A percentile compares a stretch with the other conserved stretches of the same genome.
Evolutionary conservation across 768 basidiomycete genomes (phyloP).

Genomic region (Boletus pseudopeckii): DNA sequence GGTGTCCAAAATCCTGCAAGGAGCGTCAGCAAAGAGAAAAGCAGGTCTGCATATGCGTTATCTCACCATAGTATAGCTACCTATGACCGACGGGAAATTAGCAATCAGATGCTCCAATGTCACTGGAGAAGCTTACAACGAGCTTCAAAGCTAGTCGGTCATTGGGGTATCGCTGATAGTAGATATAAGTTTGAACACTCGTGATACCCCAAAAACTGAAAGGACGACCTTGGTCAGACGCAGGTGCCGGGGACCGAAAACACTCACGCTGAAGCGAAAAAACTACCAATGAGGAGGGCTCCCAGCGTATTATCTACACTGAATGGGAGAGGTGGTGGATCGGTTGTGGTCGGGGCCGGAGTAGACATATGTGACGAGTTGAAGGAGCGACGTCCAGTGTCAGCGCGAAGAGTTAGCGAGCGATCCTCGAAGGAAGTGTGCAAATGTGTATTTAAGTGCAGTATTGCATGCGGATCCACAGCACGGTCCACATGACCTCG

Average conservation of each 20-base stretch:
- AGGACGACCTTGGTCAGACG: background rate
- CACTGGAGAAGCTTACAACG: slow-evolving; percentile 30
- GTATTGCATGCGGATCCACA: background rate
- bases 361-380: slow-evolving; percentile 8
- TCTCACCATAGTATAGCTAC: slow-evolving; percentile 17
- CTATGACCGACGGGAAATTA: slow-evolving; percentile 37
- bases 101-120: slow-evolving; percentile 11
- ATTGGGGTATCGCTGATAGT: slow-evolving; percentile 38
- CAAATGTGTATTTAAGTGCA: background rate
- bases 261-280: slow-evolving; percentile 51
- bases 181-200: slow-evolving; percentile 51
- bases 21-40: background rate
- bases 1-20: slow-evolving; percentile 45
- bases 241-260: background rate
- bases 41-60: too few species aligned
- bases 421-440: background rate
- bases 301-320: slow-evolving; percentile 48
- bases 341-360: background rate
- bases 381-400: background rate
- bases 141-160: slow-evolving; percentile 37
- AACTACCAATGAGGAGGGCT: slow-evolving; percentile 50
- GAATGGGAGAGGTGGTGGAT: slow-evolving; percentile 22
- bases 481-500: background rate
- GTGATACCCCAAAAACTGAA: slow-evolving; percentile 58
- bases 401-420: background rate